Percentiles rank a stretch among this genome's conserved stretches.
phyloP scores from a whole-genome alignment of 2,329 filamentous ascomycete genomes.

The Ophiostoma fasciatum region DNA sequence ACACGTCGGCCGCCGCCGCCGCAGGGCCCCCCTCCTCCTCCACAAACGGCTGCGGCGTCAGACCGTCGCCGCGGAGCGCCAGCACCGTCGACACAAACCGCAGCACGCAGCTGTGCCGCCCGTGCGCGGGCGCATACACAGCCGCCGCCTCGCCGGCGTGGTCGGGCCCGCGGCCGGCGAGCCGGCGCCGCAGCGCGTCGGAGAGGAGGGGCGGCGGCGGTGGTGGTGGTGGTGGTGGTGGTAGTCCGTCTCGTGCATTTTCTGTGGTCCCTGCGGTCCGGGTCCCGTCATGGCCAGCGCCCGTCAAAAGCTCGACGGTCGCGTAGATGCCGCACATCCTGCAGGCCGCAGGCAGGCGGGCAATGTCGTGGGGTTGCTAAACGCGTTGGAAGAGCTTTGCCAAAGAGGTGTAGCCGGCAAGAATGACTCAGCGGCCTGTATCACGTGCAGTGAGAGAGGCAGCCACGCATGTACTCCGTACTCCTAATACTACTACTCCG shows the following conservation, averaged over 20 bases:
- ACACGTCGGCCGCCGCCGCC: conserved; percentile 21
- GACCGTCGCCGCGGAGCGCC: conserved; percentile 62
- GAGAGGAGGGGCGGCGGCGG: conserved; percentile 14
- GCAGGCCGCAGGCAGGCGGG: neutral
- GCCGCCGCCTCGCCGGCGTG: conserved; percentile 31
- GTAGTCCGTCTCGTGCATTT: too few relatives aligned
- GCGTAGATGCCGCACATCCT: conserved; percentile 49
- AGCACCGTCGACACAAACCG: conserved; percentile 73
- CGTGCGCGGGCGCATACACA: conserved; percentile 12
- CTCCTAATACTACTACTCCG: too few relatives aligned
- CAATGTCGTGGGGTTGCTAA: too few relatives aligned
- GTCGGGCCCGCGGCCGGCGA: conserved; percentile 45
- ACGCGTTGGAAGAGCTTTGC: too few relatives aligned
- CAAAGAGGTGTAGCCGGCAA: too few relatives aligned
- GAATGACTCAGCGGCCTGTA: too few relatives aligned
- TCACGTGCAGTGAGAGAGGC: too few relatives aligned
- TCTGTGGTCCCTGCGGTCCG: too few relatives aligned
- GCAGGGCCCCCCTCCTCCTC: too few relatives aligned
- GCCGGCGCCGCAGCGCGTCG: conserved; percentile 25
- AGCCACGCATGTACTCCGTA: too few relatives aligned
- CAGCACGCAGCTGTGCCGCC: conserved; percentile 25
- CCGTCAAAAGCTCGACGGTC: conserved; percentile 25
- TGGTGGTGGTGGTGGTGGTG: conserved; percentile 11
- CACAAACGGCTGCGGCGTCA: conserved; percentile 60
- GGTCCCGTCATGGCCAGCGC: too few relatives aligned